Percentiles rank a stretch among this genome's conserved stretches.
phyloP scores from a whole-genome alignment of 768 basidiomycete genomes.

The Cyathus striatus region DNA sequence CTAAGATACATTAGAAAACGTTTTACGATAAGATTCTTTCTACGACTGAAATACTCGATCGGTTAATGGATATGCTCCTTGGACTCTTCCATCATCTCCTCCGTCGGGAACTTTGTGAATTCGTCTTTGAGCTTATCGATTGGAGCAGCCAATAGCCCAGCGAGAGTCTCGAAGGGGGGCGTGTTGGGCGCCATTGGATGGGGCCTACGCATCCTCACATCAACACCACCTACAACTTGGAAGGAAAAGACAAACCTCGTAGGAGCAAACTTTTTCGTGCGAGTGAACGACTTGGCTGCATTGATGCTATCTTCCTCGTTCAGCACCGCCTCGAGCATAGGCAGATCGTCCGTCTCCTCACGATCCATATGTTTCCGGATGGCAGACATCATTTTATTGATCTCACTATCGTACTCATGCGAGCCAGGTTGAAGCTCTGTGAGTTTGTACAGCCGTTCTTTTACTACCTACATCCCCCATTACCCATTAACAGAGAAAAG shows the following conservation, averaged over 20 bases:
- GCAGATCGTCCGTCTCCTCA: constrained; percentile 56
- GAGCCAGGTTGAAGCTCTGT: constrained; percentile 39
- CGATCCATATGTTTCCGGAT: constrained; percentile 50
- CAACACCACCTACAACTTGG: background rate
- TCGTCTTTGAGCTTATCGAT: constrained; percentile 55
- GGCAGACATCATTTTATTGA: constrained; percentile 42
- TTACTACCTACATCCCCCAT: constrained; percentile 18
- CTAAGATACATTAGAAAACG: no score
- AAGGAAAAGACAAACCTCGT: constrained; percentile 37
- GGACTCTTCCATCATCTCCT: constrained; percentile 40
- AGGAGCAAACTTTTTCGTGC: constrained; percentile 60
- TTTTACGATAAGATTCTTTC: no score
- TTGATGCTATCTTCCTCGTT: constrained; percentile 34
- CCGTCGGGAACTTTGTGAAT: constrained; percentile 51
- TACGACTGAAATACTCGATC: no score
- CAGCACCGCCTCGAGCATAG: constrained; percentile 43
- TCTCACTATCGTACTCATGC: constrained; percentile 31
- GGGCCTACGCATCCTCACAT: background rate
- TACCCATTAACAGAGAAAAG: background rate
- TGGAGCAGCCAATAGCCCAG: constrained; percentile 46
- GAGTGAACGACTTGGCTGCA: constrained; percentile 43
- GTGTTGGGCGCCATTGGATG: constrained; percentile 50
- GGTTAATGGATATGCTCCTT: no score
- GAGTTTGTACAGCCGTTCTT: constrained; percentile 37
- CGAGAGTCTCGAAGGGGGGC: constrained; percentile 57